phyloP scores from a whole-genome alignment of 169 alveolate species.

The Eimeria falciformis region DNA sequence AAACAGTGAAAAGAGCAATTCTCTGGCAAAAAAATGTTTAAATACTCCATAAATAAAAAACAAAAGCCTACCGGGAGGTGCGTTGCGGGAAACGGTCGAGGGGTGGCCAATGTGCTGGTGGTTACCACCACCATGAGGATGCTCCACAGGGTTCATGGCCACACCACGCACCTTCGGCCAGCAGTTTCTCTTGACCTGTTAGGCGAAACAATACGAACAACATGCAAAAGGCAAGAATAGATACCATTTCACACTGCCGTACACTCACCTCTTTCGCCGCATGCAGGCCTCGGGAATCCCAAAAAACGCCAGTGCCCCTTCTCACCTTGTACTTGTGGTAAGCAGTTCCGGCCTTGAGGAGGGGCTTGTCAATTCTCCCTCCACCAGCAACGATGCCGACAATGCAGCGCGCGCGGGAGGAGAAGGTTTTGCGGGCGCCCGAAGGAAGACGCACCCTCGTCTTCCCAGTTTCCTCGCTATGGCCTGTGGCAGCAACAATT shows the following conservation, averaged over 20 bases:
- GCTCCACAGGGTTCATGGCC: slow-evolving; percentile 99
- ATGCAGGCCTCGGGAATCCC: no score
- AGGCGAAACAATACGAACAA: neutral
- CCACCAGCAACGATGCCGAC: slow-evolving; percentile 99
- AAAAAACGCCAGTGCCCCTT: no score
- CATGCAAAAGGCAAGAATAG: neutral
- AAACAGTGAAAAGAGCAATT: neutral
- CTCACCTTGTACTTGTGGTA: slow-evolving; percentile 97
- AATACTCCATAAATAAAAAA: neutral
- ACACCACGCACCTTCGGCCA: slow-evolving; percentile 99
- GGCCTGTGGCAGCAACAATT: slow-evolving; percentile 66
- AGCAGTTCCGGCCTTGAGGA: slow-evolving; percentile 98
- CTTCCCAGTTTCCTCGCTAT: slow-evolving; percentile 97
- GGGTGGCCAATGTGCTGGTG: slow-evolving; percentile 99
- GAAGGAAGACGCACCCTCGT: slow-evolving; percentile 98
- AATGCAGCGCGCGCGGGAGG: slow-evolving; percentile 95
- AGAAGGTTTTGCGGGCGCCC: slow-evolving; percentile 97
- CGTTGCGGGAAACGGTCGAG: slow-evolving; percentile 97
- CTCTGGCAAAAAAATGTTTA: no score
- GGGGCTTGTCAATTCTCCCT: slow-evolving; percentile 99
- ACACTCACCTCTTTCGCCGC: no score
- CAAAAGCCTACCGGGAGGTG: slow-evolving; percentile 90
- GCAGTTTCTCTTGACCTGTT: slow-evolving; percentile 95
- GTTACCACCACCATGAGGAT: slow-evolving; percentile 99
- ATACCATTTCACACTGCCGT: neutral